Conservation (phyloP, 2,329 filamentous ascomycete genomes). For the Stagonosporopsis tanaceti region DNA sequence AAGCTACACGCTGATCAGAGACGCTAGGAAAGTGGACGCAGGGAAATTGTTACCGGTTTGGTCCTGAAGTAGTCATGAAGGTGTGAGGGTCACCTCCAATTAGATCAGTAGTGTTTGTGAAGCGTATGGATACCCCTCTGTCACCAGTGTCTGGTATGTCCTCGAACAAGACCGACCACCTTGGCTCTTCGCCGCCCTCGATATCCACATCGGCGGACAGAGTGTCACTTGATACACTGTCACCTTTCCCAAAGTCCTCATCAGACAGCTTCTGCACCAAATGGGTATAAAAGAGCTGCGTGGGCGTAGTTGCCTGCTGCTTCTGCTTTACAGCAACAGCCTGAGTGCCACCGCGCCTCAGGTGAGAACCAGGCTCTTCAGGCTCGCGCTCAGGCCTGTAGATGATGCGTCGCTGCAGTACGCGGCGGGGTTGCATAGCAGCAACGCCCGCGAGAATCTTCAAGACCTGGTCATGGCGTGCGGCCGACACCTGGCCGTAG, state of each 20-base stretch:
- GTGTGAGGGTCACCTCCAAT: slow-evolving; percentile 58
- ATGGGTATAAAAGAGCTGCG: slow-evolving; percentile 63
- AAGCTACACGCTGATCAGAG: slow-evolving; percentile 54
- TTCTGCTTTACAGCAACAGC: slow-evolving; percentile 43
- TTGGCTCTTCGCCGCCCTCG: slow-evolving; percentile 34
- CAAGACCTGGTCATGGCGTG: slow-evolving; percentile 67
- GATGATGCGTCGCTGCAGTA: slow-evolving; percentile 64
- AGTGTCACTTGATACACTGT: slow-evolving; percentile 20
- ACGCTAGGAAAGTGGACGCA: slow-evolving; percentile 1
- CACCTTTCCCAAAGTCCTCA: slow-evolving; percentile 44
- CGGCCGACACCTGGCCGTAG: slow-evolving; percentile 64
- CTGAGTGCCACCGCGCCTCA: slow-evolving; percentile 49
- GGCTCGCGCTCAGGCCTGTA: slow-evolving; percentile 64
- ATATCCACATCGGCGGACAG: slow-evolving; percentile 35
- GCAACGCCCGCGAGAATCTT: slow-evolving; percentile 69
- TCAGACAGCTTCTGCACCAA: slow-evolving; percentile 55
- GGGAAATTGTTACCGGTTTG: slow-evolving; percentile 56
- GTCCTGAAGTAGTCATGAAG: slow-evolving; percentile 61
- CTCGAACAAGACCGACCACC: slow-evolving; percentile 51
- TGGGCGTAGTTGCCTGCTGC: slow-evolving; percentile 52
- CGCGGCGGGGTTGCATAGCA: slow-evolving; percentile 65
- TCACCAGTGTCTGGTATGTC: slow-evolving; percentile 59
- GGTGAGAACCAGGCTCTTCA: slow-evolving; percentile 48
- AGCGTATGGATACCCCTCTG: slow-evolving; percentile 61
- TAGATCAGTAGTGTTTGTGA: slow-evolving; percentile 59